phyloP scores from a whole-genome alignment of 2,329 filamentous ascomycete species.

The Pseudocercospora eumusae region DNA sequence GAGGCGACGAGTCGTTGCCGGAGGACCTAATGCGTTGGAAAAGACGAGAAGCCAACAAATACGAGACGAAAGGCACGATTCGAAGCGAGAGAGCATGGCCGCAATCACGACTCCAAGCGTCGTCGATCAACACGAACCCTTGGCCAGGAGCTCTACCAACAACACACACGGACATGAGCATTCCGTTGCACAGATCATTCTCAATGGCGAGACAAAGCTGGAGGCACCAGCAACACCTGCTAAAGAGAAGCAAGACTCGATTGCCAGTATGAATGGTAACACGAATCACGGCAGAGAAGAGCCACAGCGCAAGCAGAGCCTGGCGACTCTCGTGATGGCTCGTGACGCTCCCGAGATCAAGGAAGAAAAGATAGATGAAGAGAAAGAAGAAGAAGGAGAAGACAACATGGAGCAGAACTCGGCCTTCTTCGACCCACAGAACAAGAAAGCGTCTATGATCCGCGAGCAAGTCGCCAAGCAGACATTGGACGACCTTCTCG shows the following conservation, averaged over 20 bases:
- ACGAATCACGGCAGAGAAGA: conserved; percentile 36
- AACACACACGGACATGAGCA: conserved; percentile 2
- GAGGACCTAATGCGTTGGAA: conserved; percentile 47
- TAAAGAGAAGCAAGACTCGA: conserved; percentile 9
- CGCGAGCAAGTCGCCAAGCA: conserved; percentile 90
- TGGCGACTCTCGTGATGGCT: conserved; percentile 27
- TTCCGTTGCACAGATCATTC: conserved; percentile 57
- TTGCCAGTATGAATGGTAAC: conserved; percentile 28
- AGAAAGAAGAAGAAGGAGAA: conserved; percentile 31
- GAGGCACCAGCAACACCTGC: conserved; percentile 40
- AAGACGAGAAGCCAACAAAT: conserved; percentile 33
- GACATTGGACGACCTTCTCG: conserved; percentile 85
- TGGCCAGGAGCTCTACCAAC: conserved; percentile 19
- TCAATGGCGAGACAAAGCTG: conserved; percentile 56
- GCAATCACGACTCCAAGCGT: conserved; percentile 25
- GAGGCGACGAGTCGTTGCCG: conserved; percentile 76
- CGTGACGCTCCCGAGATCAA: conserved; percentile 23
- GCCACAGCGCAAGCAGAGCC: conserved; percentile 25
- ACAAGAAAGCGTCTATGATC: conserved; percentile 76
- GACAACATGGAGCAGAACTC: conserved; percentile 82
- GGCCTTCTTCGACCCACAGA: conserved; percentile 89
- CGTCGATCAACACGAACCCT: conserved; percentile 27
- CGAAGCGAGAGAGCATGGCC: conserved; percentile 31
- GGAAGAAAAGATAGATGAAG: conserved; percentile 12
- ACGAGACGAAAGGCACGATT: conserved; percentile 21